Percentiles rank a stretch among this genome's conserved stretches.
Conservation (phyloP, 2,329 filamentous ascomycete species). For the Aureobasidium sp. region DNA sequence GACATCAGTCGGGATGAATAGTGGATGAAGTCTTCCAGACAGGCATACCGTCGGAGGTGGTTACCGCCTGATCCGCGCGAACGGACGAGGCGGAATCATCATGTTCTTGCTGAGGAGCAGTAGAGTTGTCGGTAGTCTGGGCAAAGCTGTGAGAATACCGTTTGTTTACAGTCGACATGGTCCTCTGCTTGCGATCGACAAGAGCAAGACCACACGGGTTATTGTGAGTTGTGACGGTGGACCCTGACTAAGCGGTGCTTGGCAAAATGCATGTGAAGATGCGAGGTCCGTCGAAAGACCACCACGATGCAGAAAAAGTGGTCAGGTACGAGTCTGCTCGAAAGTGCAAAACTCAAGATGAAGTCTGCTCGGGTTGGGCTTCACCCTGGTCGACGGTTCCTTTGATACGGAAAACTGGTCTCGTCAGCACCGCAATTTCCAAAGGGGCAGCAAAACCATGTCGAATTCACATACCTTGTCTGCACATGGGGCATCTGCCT, state of each 20-base stretch:
- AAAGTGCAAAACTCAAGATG: neutral
- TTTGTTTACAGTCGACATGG: conserved; percentile 5
- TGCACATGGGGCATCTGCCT: conserved; percentile 95
- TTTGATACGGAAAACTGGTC: conserved; percentile 26
- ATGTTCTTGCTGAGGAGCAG: neutral
- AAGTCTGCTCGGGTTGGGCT: neutral
- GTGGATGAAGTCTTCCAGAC: neutral
- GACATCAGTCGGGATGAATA: neutral
- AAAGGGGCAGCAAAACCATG: too few relatives aligned
- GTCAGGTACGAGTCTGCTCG: neutral
- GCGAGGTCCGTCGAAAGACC: neutral
- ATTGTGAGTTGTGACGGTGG: conserved; percentile 3
- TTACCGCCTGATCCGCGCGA: neutral
- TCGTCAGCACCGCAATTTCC: neutral
- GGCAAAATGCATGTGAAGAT: conserved; percentile 11
- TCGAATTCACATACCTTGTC: conserved; percentile 49
- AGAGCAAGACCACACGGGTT: conserved; percentile 1
- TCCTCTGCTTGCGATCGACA: neutral
- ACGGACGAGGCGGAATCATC: neutral
- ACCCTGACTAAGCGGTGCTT: conserved; percentile 12
- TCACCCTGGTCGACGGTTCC: conserved; percentile 18
- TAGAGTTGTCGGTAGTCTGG: neutral
- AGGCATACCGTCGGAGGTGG: neutral
- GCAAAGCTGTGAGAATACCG: conserved; percentile 3
- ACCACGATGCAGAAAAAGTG: neutral